These are phyloP conservation scores for Dipodascopsis uninucleata DNA, from an alignment of 805 yeast species.

Conservation along the genomic window DNA sequence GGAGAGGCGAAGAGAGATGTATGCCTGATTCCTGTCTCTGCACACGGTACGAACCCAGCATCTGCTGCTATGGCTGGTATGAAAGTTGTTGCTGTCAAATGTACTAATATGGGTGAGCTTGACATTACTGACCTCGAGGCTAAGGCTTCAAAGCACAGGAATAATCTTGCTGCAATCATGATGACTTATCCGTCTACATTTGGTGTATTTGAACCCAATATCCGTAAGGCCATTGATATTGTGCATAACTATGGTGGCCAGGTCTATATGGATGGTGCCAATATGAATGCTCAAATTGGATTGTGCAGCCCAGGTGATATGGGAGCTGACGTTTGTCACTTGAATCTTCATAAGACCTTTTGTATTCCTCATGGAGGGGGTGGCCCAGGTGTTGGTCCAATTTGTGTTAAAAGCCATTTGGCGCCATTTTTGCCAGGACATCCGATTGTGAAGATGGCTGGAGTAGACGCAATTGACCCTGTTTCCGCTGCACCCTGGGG, in stretches of 20 bases:
- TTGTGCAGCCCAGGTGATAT: slow-evolving; percentile 94
- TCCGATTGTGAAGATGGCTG: slow-evolving; percentile 53
- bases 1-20: slow-evolving; percentile 76
- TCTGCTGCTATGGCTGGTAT: slow-evolving; percentile 97
- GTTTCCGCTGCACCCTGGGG: slow-evolving; percentile 95
- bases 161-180: slow-evolving; percentile 84
- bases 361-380: slow-evolving; percentile 99
- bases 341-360: slow-evolving; percentile 95
- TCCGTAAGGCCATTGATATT: slow-evolving; percentile 75
- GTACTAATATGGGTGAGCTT: slow-evolving; percentile 78
- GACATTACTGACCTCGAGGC: slow-evolving; percentile 70
- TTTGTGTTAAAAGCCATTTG: slow-evolving; percentile 82
- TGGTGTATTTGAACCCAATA: slow-evolving; percentile 92
- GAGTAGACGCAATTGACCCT: slow-evolving; percentile 57
- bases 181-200: slow-evolving; percentile 97
- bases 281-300: slow-evolving; percentile 99
- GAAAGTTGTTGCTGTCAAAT: slow-evolving; percentile 88
- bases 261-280: slow-evolving; percentile 97
- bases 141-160: slow-evolving; percentile 67
- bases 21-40: slow-evolving; percentile 93
- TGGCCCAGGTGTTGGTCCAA: slow-evolving; percentile 99
- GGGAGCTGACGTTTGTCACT: slow-evolving; percentile 97
- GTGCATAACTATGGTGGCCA: slow-evolving; percentile 89
- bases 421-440: slow-evolving; percentile 81
- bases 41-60: slow-evolving; percentile 98